These are phyloP conservation scores for Metarhizium sp. DNA, from an alignment of 2,329 filamentous ascomycete genomes.

Conservation along the genomic window DNA sequence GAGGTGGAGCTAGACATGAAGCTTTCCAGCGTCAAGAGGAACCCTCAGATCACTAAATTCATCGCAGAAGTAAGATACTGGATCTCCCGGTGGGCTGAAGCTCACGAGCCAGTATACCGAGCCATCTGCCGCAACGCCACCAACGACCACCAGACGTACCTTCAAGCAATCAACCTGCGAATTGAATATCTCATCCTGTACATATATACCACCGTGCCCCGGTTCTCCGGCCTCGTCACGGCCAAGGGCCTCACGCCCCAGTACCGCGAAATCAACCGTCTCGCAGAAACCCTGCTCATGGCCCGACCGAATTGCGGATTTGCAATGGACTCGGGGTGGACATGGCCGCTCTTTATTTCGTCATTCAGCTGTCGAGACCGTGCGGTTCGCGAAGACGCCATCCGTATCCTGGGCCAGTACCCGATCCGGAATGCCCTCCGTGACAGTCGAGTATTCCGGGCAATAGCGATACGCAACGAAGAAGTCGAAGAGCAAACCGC, in stretches of 20 bases:
- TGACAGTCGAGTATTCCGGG: constrained; percentile 30
- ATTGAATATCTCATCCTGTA: constrained; percentile 33
- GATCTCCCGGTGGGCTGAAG: constrained; percentile 29
- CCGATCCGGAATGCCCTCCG: constrained; percentile 34
- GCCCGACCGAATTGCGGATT: constrained; percentile 28
- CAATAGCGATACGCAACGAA: constrained; percentile 28
- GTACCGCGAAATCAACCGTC: constrained; percentile 30
- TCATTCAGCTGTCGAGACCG: constrained; percentile 31
- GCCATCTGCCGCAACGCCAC: constrained; percentile 14
- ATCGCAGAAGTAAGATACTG: constrained; percentile 27
- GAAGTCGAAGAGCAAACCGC: constrained; percentile 24
- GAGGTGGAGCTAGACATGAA: constrained; percentile 20
- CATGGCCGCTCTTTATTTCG: constrained; percentile 33
- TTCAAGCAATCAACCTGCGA: constrained; percentile 29
- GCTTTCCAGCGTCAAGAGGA: constrained; percentile 20
- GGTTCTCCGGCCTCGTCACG: constrained; percentile 25
- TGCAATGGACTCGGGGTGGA: constrained; percentile 36
- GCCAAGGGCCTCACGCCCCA: constrained; percentile 30
- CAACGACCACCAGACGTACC: constrained; percentile 16
- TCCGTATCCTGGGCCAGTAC: constrained; percentile 29
- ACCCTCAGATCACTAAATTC: constrained; percentile 21
- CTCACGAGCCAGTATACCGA: constrained; percentile 27
- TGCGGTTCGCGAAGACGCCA: constrained; percentile 28
- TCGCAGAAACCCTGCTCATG: constrained; percentile 27
- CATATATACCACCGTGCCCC: constrained; percentile 28